Conservation (phyloP, 1,139 yeast species). For the Candida frijolesensis region DNA sequence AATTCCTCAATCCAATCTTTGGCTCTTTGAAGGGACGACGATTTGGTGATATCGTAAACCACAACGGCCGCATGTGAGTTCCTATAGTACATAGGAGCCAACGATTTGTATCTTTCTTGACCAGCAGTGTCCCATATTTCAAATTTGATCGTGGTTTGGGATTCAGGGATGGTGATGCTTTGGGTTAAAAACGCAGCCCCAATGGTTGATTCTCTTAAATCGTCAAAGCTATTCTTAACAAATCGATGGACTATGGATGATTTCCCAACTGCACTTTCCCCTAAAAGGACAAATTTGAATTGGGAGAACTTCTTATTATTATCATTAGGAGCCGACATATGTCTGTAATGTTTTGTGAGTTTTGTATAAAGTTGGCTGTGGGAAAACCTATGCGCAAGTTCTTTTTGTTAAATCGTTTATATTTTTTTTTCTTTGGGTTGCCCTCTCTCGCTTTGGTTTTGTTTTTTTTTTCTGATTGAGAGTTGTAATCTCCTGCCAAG, state of each 20-base stretch:
- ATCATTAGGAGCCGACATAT: constrained; percentile 3
- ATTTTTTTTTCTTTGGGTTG: constrained; percentile 3
- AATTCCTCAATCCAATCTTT: constrained; percentile 96
- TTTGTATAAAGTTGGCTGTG: neutral
- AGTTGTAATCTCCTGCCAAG: neutral
- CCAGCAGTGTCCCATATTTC: constrained; percentile 58
- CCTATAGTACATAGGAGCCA: constrained; percentile 53
- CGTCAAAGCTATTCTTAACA: constrained; percentile 82
- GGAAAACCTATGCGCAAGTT: neutral
- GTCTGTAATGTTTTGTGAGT: neutral
- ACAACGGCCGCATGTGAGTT: constrained; percentile 45
- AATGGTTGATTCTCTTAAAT: constrained; percentile 90
- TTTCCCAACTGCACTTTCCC: constrained; percentile 54
- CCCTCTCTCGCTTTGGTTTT: neutral
- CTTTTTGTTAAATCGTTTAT: neutral
- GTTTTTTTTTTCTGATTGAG: constrained; percentile 1
- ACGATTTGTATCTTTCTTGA: constrained; percentile 49
- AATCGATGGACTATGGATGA: constrained; percentile 49
- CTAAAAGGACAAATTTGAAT: constrained; percentile 48
- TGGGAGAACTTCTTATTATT: constrained; percentile 32
- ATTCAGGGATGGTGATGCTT: constrained; percentile 54
- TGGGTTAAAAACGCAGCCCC: constrained; percentile 98
- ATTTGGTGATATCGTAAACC: constrained; percentile 36
- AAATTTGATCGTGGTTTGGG: constrained; percentile 41
- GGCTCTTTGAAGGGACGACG: constrained; percentile 74